Conservation (phyloP, 2,329 filamentous ascomycete genomes). For the Fusarium cicatricum region DNA sequence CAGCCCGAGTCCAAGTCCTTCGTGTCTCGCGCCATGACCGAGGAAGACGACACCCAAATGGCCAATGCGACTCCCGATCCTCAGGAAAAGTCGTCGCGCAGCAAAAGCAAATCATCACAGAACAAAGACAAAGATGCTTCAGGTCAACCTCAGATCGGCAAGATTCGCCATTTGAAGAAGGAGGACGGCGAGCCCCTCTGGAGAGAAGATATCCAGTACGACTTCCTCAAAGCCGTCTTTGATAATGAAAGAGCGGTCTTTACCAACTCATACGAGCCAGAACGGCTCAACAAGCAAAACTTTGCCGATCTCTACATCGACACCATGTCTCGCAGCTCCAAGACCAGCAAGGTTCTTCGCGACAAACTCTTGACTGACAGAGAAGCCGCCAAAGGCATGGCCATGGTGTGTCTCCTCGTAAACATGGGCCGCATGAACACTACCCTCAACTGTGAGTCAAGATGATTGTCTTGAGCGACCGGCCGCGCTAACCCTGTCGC, state of each 20-base stretch:
- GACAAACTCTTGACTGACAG: constrained; percentile 95
- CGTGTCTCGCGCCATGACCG: constrained; percentile 53
- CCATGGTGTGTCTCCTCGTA: constrained; percentile 97
- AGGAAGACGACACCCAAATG: constrained; percentile 58
- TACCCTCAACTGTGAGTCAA: constrained; percentile 85
- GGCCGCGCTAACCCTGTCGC: constrained; percentile 29
- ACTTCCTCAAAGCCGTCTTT: constrained; percentile 83
- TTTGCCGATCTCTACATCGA: constrained; percentile 99
- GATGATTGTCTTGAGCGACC: background rate
- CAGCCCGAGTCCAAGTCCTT: constrained; percentile 56
- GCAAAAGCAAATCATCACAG: constrained; percentile 47
- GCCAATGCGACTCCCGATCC: constrained; percentile 55
- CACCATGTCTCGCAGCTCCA: constrained; percentile 97
- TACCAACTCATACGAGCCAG: constrained; percentile 84
- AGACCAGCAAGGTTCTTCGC: constrained; percentile 97
- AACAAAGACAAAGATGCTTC: constrained; percentile 49
- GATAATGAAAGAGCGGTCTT: constrained; percentile 80
- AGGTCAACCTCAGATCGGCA: constrained; percentile 60
- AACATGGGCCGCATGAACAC: constrained; percentile 99
- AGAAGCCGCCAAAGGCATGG: constrained; percentile 95
- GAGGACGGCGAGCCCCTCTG: constrained; percentile 88
- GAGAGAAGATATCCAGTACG: constrained; percentile 88
- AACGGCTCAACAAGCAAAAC: constrained; percentile 68
- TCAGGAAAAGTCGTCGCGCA: constrained; percentile 49
- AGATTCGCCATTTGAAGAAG: constrained; percentile 87